phyloP scores from a whole-genome alignment of 2,329 filamentous ascomycete species.

The Fusarium oligoseptatum region DNA sequence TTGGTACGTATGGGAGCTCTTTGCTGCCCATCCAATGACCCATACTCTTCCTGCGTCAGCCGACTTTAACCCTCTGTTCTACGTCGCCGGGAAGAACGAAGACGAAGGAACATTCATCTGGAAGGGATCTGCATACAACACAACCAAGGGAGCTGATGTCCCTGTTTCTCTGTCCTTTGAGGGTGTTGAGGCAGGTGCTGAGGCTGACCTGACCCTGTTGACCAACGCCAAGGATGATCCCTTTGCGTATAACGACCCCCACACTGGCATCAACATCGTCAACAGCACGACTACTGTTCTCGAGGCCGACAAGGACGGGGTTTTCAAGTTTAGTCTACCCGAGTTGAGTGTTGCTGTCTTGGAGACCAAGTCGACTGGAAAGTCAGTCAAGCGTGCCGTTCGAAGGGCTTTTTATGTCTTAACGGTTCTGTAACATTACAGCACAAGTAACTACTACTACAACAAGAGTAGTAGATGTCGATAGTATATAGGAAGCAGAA shows the following conservation, averaged over 20 bases:
- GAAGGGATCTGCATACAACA: slow-evolving; percentile 68
- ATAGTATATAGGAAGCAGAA: background rate
- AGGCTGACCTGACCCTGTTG: slow-evolving; percentile 60
- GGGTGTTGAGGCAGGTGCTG: slow-evolving; percentile 54
- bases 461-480: background rate
- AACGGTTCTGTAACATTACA: background rate
- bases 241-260: slow-evolving; percentile 60
- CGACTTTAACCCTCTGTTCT: slow-evolving; percentile 62
- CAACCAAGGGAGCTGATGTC: slow-evolving; percentile 58
- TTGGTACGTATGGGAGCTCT: slow-evolving; percentile 64
- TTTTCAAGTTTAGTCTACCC: slow-evolving; percentile 66
- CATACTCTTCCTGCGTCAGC: slow-evolving; percentile 60
- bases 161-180: slow-evolving; percentile 62
- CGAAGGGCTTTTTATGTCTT: slow-evolving; percentile 13
- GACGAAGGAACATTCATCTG: slow-evolving; percentile 58
- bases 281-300: slow-evolving; percentile 55
- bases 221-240: slow-evolving; percentile 57
- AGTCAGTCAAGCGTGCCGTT: background rate
- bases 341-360: slow-evolving; percentile 69
- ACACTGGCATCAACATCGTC: slow-evolving; percentile 63
- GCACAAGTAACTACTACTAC: too few species aligned
- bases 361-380: slow-evolving; percentile 53
- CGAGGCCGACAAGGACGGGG: slow-evolving; percentile 59
- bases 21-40: slow-evolving; percentile 60
- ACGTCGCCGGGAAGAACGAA: slow-evolving; percentile 62